Base-by-base conservation (phyloP, 176 grass and related monocot genomes). In the Carex kokanica region DNA sequence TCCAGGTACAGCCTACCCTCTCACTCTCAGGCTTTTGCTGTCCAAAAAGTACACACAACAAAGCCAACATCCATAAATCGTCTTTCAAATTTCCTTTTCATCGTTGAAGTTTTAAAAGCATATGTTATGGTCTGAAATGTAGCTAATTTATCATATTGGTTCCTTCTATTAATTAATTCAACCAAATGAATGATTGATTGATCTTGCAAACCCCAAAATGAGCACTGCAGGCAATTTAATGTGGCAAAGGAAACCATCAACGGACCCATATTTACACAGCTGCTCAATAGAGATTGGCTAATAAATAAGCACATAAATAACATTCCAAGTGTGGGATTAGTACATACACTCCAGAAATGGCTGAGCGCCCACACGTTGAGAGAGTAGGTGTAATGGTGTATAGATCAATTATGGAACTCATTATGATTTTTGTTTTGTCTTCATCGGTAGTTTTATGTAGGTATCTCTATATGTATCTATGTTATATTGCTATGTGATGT, bases 171-270 rank as follows among this genome's bases (percentile, higher is more conserved):
- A 38, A 21, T 73, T 73, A 47, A 49, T 49, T 47, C 69, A 73
- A 72, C 18, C 18, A 79, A 79, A 15, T 58, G 75, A 23, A 31
- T 56, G 52, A 79, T 58, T 78, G 27, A 78, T 78, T 59, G 27
- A 34, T 52, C 0, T 78, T 78, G 23, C 51, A 61, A 45, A 20
- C 57, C 57, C 32, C 55, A 57, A 81, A 81, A 81, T n/a, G 9
- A 81, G 15, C 38, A 81, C 8, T 43, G 55, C 36, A 81, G 52
- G 61, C 16, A 85, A 45, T 36, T 85, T 12, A 74, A 85, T 85
- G 49, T 25, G 18, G 41, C 49, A 58, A 41, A 78, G 32, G 36
- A 65, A 38, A 8, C 21, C 54, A 36, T 49, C 40, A 43, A 85
- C 34, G 9, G 23, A 41, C 53, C 53, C 56, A 43, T 80, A 80